Percentiles rank a stretch among this genome's conserved stretches.
These are phyloP conservation scores for Hypoxylon subgilvum DNA, from an alignment of 495 filamentous ascomycete genomes.

Conservation along the genomic window DNA sequence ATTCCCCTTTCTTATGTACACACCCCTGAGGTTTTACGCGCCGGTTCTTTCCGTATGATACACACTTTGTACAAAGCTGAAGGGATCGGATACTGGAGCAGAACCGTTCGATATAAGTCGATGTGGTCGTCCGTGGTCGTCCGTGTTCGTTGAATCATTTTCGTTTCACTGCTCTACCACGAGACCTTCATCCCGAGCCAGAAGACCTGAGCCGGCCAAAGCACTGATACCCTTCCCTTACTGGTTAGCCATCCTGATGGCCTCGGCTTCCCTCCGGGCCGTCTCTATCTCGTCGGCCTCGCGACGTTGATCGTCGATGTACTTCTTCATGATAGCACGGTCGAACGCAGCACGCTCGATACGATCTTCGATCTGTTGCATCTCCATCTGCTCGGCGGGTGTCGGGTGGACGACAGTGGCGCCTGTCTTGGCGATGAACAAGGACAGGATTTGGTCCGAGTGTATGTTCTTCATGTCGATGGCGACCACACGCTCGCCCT, in stretches of 20 bases:
- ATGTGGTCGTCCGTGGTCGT: background rate
- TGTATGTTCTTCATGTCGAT: slow-evolving; percentile 70
- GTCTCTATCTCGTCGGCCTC: slow-evolving; percentile 57
- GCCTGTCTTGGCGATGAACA: slow-evolving; percentile 71
- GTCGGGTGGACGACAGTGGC: slow-evolving; percentile 66
- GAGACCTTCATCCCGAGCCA: background rate
- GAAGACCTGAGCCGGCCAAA: background rate
- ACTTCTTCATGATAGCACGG: slow-evolving; percentile 64
- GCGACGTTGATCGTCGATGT: slow-evolving; percentile 66
- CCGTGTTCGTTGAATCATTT: background rate
- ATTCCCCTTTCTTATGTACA: slow-evolving; percentile 31
- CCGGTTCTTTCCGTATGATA: slow-evolving; percentile 26
- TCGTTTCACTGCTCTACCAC: background rate
- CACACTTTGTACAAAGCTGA: slow-evolving; percentile 22
- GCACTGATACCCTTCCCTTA: slow-evolving; percentile 2
- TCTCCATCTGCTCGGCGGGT: slow-evolving; percentile 63
- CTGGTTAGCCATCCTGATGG: slow-evolving; percentile 42
- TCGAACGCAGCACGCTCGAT: slow-evolving; percentile 58
- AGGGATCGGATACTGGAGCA: slow-evolving; percentile 5
- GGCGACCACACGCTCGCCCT: slow-evolving; percentile 52
- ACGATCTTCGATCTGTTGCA: slow-evolving; percentile 66
- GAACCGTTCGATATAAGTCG: background rate
- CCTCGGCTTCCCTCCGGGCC: slow-evolving; percentile 39
- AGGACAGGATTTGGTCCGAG: slow-evolving; percentile 68
- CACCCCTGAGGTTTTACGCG: slow-evolving; percentile 11